Evolutionary conservation across 2,329 filamentous ascomycete species (phyloP), one percentile per base, ranked within the genome.

Genomic region (Hymenoscyphus albidus): DNA sequence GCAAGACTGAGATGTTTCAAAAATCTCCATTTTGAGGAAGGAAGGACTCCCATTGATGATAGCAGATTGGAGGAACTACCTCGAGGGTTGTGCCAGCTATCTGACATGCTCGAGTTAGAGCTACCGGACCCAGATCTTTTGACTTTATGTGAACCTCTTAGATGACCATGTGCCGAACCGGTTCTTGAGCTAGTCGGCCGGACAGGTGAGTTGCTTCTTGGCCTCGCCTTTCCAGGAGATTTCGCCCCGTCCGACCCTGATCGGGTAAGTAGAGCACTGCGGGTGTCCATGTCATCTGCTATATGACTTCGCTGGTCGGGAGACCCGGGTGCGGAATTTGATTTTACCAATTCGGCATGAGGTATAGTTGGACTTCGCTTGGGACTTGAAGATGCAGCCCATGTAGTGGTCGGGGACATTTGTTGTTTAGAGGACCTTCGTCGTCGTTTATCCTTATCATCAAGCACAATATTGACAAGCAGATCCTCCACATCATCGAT

Each of bases 371-470:
- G 88, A 76, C 86, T 92, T 68, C 85, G 79, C 58, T 83, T 82
- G 32, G 85, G 85, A 68, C 84, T 88, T 9, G 81, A 78, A 56
- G 77, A 77, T 71, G 83, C 77, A 73, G 81, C 82, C 85, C 89
- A 92, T 0, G 89, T 85, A 12, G 87, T 83, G 1, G 90, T 89
- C 3, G 93, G 92, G 0, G 93, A 96, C 13, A 88, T 83, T 68
- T 95, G 91, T 10, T 88, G 84, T 78, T 96, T 98, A 54, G 93
- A 92, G 0, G 93, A 96, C 60, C 95, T 87, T 66, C 92, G 87
- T 31, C 94, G 87, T 69, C 95, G 85, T 79, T 92, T 95, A 77
- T 98, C 94, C 83, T 96, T 95, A 74, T 99, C 95, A 74, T 99
- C 95, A 66, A 99, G 80, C 32, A 99, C 93, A 70, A 99, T 96